A percentile compares a stretch with the other conserved stretches of the same genome.
phyloP scores from a whole-genome alignment of 164 flowering plant genomes.

The Kingdonia uniflora region DNA sequence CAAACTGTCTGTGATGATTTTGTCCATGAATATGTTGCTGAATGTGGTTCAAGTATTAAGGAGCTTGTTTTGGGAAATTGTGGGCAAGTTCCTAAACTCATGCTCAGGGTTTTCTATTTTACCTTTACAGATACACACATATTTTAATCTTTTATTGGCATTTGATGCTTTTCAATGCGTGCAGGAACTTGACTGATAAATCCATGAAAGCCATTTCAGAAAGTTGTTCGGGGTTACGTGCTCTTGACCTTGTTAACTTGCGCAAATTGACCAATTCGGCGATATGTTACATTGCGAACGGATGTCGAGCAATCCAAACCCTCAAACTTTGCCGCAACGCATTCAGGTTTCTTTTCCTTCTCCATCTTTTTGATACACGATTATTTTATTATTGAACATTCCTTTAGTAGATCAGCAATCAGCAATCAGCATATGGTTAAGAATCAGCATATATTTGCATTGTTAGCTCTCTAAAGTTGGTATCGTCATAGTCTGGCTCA shows the following conservation, averaged over 20 bases:
- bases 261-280: constrained; percentile 57
- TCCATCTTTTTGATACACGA: neutral
- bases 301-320: constrained; percentile 42
- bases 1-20: constrained; percentile 53
- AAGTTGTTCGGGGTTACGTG: constrained; percentile 38
- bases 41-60: constrained; percentile 46
- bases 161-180: constrained; percentile 12
- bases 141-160: neutral
- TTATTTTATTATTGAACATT: too few species aligned
- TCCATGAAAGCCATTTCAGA: constrained; percentile 55
- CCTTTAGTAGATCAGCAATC: too few species aligned
- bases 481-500: too few species aligned
- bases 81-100: neutral
- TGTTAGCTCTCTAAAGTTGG: too few species aligned
- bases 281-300: constrained; percentile 59
- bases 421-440: too few species aligned
- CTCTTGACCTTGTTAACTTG: constrained; percentile 54
- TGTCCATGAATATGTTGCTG: constrained; percentile 28
- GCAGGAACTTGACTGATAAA: constrained; percentile 71
- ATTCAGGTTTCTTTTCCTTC: constrained; percentile 46
- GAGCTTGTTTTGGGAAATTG: constrained; percentile 47
- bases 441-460: too few species aligned
- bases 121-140: neutral
- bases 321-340: constrained; percentile 47
- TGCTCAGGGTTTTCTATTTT: neutral